Evolutionary conservation across 768 basidiomycete genomes (phyloP).

Genomic region (Lentinula guzmanii): DNA sequence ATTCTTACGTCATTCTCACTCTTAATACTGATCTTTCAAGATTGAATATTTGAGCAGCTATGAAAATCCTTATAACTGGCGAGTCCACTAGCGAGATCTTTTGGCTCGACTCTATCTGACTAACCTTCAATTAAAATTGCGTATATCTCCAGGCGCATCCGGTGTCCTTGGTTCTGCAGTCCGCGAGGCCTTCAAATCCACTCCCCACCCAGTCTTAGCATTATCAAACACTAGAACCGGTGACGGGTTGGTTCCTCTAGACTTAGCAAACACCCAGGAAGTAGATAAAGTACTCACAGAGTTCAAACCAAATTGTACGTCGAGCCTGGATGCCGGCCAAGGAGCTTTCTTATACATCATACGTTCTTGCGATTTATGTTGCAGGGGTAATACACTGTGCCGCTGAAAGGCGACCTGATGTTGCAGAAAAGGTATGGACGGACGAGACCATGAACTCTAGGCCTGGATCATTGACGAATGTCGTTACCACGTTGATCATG

Average conservation of each 20-base stretch:
- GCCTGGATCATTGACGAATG: neutral
- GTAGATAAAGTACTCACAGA: conserved; percentile 50
- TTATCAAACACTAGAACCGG: conserved; percentile 68
- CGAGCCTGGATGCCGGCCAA: neutral
- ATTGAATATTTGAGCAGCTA: conserved; percentile 12
- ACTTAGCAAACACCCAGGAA: conserved; percentile 56
- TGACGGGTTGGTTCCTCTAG: conserved; percentile 47
- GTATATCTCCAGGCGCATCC: conserved; percentile 66
- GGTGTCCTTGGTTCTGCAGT: conserved; percentile 87
- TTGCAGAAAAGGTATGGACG: conserved; percentile 73
- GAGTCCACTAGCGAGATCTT: conserved; percentile 8
- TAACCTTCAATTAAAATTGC: neutral
- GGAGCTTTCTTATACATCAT: neutral
- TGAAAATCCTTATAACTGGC: conserved; percentile 60
- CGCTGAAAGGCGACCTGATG: conserved; percentile 89
- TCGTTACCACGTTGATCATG: neutral
- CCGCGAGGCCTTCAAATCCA: conserved; percentile 49
- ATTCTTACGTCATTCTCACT: neutral
- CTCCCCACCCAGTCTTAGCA: conserved; percentile 45
- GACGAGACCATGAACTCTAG: no score
- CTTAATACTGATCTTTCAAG: conserved; percentile 8
- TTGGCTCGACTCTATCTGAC: no score
- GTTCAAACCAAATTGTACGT: conserved; percentile 68
- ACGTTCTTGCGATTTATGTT: neutral
- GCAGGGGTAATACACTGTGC: conserved; percentile 92